A percentile compares a stretch with the other conserved stretches of the same genome.
phyloP scores from a whole-genome alignment of 169 alveolate genomes.

The Plasmodium gallinaceum region DNA sequence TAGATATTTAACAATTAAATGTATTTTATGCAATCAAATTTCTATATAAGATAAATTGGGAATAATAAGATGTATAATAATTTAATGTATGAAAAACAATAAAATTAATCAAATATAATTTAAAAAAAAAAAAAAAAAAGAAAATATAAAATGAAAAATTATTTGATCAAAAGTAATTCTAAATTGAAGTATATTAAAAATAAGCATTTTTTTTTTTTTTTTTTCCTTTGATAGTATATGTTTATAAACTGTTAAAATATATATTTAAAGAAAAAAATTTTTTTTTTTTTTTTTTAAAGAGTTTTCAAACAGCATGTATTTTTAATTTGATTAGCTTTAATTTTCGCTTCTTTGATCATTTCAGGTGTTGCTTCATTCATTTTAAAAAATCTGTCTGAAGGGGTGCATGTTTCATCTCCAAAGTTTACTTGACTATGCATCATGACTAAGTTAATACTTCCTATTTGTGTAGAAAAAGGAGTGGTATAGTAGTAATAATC shows the following conservation, averaged over 20 bases:
- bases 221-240: background rate
- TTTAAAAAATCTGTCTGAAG: slow-evolving; percentile 78
- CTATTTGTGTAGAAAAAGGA: slow-evolving; percentile 81
- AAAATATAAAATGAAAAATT: too few relatives aligned
- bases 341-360: slow-evolving; percentile 58
- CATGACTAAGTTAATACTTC: slow-evolving; percentile 80
- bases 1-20: too few relatives aligned
- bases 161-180: too few relatives aligned
- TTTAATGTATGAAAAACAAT: too few relatives aligned
- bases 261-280: too few relatives aligned
- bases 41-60: too few relatives aligned
- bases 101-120: too few relatives aligned
- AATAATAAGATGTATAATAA: too few relatives aligned
- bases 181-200: too few relatives aligned
- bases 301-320: too few relatives aligned
- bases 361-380: slow-evolving; percentile 52
- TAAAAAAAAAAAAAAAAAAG: too few relatives aligned
- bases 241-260: slow-evolving; percentile 1
- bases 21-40: too few relatives aligned
- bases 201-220: background rate
- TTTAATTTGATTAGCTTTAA: slow-evolving; percentile 9
- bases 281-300: slow-evolving; percentile 27
- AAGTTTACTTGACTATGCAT: slow-evolving; percentile 85
- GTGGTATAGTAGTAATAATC: slow-evolving; percentile 81
- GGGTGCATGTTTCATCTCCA: slow-evolving; percentile 80